phyloP scores from a whole-genome alignment of 257 asterid genomes.

The Solanum pinnatisectum region DNA sequence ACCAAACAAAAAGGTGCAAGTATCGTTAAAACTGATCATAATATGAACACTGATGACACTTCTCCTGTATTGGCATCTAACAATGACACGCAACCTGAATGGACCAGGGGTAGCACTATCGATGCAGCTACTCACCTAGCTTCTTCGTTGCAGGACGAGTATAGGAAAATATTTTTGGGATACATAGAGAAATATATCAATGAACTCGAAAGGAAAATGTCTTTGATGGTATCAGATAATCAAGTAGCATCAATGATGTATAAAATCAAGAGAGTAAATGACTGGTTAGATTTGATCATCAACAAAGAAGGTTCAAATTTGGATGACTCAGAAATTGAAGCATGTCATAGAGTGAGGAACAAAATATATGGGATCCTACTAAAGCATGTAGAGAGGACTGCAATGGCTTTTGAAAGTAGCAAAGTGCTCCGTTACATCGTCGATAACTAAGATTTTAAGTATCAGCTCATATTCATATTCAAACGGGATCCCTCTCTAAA shows the following conservation, averaged over 20 bases:
- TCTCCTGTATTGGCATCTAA: constrained; percentile 17
- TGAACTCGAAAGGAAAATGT: constrained; percentile 39
- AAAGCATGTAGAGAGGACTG: constrained; percentile 59
- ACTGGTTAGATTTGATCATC: constrained; percentile 41
- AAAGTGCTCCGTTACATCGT: not conserved
- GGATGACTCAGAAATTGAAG: constrained; percentile 30
- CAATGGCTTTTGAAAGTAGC: constrained; percentile 29
- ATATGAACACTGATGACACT: constrained; percentile 9
- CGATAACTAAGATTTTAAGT: not conserved
- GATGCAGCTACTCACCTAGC: constrained; percentile 27
- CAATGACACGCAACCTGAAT: constrained; percentile 21
- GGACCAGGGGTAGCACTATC: constrained; percentile 31
- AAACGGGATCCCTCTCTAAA: not conserved
- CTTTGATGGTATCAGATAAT: constrained; percentile 14
- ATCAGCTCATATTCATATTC: not conserved
- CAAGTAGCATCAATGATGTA: constrained; percentile 39
- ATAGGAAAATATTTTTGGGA: constrained; percentile 38
- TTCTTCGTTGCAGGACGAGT: constrained; percentile 34
- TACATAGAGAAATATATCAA: constrained; percentile 44
- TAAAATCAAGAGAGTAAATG: constrained; percentile 56
- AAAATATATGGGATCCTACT: constrained; percentile 52
- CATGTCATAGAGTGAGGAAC: constrained; percentile 42
- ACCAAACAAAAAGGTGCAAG: constrained; percentile 24
- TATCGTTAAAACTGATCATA: constrained; percentile 5
- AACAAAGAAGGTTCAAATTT: constrained; percentile 5